Base-by-base conservation (phyloP, 306 rosid genomes). In the Dryas alaskensis region DNA sequence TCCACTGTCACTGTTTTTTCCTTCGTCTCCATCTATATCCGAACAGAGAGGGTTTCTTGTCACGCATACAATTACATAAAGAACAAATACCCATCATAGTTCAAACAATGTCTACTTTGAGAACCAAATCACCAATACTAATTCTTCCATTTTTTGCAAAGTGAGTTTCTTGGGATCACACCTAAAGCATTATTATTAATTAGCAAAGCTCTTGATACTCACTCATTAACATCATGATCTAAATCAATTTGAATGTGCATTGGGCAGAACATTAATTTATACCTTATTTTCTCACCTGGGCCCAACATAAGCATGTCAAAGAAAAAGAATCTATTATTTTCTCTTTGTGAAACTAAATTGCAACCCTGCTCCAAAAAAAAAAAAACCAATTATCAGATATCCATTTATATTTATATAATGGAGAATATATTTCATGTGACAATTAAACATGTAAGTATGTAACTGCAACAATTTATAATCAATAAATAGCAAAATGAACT, bases 241-340 rank as follows among this genome's bases (percentile, higher is more conserved):
- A 45, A 45, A 45, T 45, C 48, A 2, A 45, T 45, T 45, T 8
- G 8, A 45, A 45, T 45, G 48, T 45, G 48, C 48, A 45, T 45
- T 8, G 48, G 1, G 48, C 48, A 5, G 48, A 45, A 45, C 1
- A 45, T 8, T 5, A 68, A 61, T 17, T 39, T 52, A 62, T 85
- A 86, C 87, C 87, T 79, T 76, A 74, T 54, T 75, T 81, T 79
- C 96, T 94, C 92, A 94, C 99, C 98, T 88, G 96, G 87, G 79
- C 82, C 96, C 65, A 31, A 31, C 37, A 73, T 70, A 76, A 89
- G 95, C 99, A 94, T 79, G 84, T 90, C 96, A 81, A 94, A 73
- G 86, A 94, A 94, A 65, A 86, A 42, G 74, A 94, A 84, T 77
- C 84, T 88, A 8, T 80, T 68, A 39, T 57, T 83, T 69, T 90